Evolutionary conservation across 345 rosid genomes (phyloP).

Genomic region (Syzygium aqueum): DNA sequence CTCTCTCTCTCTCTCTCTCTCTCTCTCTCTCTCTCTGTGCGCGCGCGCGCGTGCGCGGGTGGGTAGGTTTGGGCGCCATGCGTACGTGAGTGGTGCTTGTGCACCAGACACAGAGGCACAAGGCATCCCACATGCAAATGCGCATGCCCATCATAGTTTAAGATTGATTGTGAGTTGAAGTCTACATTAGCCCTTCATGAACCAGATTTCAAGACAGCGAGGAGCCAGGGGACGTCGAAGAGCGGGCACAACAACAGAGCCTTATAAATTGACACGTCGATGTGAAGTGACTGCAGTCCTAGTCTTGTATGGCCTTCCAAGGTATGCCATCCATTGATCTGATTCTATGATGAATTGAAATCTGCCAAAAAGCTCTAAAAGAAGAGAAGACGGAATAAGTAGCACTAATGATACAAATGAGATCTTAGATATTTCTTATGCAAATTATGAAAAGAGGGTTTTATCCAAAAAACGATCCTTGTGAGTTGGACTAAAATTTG

Average conservation of each 20-base stretch:
- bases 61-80: neutral
- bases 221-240: conserved; percentile 35
- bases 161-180: neutral
- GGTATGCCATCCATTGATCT: conserved; percentile 26
- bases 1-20: neutral
- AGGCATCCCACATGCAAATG: neutral
- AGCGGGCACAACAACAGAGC: conserved; percentile 57
- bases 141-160: neutral
- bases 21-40: too few species aligned
- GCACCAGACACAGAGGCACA: neutral
- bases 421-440: neutral
- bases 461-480: neutral
- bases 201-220: conserved; percentile 56
- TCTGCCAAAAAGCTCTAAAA: neutral
- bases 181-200: neutral
- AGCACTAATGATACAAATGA: neutral
- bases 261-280: conserved; percentile 56
- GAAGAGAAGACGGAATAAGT: neutral
- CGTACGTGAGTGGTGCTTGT: neutral
- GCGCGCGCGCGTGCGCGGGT: too few species aligned
- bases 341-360: neutral
- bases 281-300: conserved; percentile 98
- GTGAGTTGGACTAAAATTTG: neutral
- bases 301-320: conserved; percentile 86
- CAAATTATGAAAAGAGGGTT: neutral